Conservation (phyloP, 225 moss, liverwort and hornwort species). For the Pleurozium schreberi region DNA sequence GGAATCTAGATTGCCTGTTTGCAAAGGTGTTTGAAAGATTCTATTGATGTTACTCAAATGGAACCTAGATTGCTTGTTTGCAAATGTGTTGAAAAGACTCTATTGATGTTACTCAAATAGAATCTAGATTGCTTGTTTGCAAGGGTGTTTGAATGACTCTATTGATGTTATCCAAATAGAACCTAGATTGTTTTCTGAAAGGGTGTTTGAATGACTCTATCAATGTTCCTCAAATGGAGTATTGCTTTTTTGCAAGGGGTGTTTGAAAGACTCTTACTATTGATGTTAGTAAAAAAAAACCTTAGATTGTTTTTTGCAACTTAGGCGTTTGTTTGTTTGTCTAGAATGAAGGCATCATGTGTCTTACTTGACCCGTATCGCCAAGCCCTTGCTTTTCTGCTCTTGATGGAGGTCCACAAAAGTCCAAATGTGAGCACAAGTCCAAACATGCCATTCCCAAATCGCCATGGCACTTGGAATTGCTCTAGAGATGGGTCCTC, state of each 20-base stretch:
- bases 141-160: no score
- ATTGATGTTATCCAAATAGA: no score
- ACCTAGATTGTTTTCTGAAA: no score
- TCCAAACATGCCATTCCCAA: constrained; percentile 71
- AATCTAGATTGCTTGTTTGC: no score
- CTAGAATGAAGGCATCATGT: neutral
- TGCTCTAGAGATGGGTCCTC: constrained; percentile 32
- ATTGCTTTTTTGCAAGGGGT: no score
- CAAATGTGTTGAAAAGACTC: no score
- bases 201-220: no score
- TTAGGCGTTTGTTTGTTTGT: neutral
- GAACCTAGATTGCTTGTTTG: no score
- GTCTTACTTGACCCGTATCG: constrained; percentile 44
- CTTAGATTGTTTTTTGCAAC: neutral
- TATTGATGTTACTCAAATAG: neutral
- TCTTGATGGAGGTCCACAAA: constrained; percentile 56
- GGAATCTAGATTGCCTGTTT: no score
- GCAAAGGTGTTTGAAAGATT: neutral
- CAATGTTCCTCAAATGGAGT: no score
- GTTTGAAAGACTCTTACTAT: neutral
- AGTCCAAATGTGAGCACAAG: constrained; percentile 65
- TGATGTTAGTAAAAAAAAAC: neutral
- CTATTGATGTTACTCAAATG: no score
- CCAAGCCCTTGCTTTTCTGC: constrained; percentile 57
- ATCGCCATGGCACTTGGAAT: constrained; percentile 52